These are phyloP conservation scores for Cryptococcus neoformans DNA, from an alignment of 1,284 basidiomycete species.

Conservation along the genomic window DNA sequence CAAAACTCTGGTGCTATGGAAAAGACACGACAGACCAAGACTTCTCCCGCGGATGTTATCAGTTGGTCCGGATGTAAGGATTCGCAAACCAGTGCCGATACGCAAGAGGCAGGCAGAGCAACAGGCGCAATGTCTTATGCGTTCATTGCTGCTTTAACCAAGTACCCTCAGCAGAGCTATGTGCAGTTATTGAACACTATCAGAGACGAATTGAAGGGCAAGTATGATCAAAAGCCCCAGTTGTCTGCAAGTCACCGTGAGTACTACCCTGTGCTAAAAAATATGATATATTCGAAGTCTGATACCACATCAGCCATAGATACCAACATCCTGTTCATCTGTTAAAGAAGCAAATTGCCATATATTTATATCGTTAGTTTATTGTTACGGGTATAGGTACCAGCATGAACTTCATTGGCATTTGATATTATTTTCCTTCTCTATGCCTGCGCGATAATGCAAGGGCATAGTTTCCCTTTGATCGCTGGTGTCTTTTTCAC, in stretches of 20 bases:
- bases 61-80: constrained; percentile 88
- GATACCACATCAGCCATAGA: constrained; percentile 29
- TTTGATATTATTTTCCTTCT: too few relatives aligned
- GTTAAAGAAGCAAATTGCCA: constrained; percentile 5
- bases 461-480: too few relatives aligned
- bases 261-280: constrained; percentile 7
- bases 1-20: constrained; percentile 29
- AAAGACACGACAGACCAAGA: constrained; percentile 52
- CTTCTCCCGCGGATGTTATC: constrained; percentile 70
- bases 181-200: constrained; percentile 70
- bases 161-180: constrained; percentile 72
- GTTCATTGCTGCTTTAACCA: constrained; percentile 62
- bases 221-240: constrained; percentile 85
- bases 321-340: constrained; percentile 32
- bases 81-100: constrained; percentile 82
- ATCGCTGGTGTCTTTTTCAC: too few relatives aligned
- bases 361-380: too few relatives aligned
- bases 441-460: too few relatives aligned
- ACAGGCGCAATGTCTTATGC: constrained; percentile 78
- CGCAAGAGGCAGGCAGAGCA: constrained; percentile 71
- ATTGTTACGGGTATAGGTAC: too few relatives aligned
- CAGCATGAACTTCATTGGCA: too few relatives aligned
- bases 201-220: constrained; percentile 55
- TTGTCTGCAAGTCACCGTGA: constrained; percentile 50
- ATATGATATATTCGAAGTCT: too few relatives aligned